These are phyloP conservation scores for Umbellularia californica DNA, from an alignment of 164 flowering plant genomes.

Conservation along the genomic window DNA sequence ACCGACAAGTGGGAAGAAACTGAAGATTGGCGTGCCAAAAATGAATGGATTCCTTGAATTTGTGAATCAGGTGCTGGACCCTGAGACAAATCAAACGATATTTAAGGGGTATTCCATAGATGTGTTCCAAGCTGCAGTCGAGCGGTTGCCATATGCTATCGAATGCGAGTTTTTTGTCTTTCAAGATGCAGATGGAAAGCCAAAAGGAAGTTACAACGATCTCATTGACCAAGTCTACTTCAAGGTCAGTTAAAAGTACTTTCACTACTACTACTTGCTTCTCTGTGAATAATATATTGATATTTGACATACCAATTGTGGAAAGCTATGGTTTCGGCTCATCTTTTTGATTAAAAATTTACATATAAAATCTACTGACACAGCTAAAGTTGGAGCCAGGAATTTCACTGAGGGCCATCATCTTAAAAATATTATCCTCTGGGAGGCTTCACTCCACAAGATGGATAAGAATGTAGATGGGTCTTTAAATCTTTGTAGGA, in stretches of 20 bases:
- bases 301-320: not conserved
- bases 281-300: not conserved
- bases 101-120: slow-evolving; percentile 12
- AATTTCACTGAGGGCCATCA: not conserved
- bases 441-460: too few species aligned
- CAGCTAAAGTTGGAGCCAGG: not conserved
- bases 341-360: not conserved
- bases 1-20: slow-evolving; percentile 1
- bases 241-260: not conserved
- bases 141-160: slow-evolving; percentile 11
- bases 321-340: not conserved
- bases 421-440: too few species aligned
- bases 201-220: slow-evolving; percentile 9
- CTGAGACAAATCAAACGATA: not conserved
- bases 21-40: slow-evolving; percentile 8
- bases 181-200: not conserved
- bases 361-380: not conserved
- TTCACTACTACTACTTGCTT: not conserved
- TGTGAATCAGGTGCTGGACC: not conserved
- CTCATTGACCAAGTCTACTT: not conserved
- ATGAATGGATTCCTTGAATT: not conserved
- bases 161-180: slow-evolving; percentile 11
- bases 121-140: slow-evolving; percentile 12
- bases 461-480: too few species aligned
- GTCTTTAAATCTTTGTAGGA: too few species aligned